Percentiles rank a stretch among this genome's conserved stretches.
Conservation (phyloP, 2,329 filamentous ascomycete genomes). For the Ascochyta viciae-villosae region DNA sequence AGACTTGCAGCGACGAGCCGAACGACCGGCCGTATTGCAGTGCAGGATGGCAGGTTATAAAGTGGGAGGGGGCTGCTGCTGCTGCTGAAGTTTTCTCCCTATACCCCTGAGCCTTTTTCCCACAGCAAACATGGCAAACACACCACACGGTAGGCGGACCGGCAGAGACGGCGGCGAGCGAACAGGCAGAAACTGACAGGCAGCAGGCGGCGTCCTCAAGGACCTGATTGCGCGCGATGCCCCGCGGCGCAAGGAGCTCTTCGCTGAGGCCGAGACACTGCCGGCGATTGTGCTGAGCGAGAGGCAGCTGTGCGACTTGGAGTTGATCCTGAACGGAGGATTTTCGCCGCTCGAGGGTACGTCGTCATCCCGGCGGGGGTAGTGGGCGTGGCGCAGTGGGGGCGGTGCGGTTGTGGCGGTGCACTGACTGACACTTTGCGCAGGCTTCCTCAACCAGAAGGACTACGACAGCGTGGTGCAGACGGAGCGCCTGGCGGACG, state of each 20-base stretch:
- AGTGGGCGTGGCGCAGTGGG: background rate
- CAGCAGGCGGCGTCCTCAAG: conserved; percentile 80
- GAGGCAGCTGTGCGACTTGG: conserved; percentile 96
- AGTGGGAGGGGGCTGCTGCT: conserved; percentile 8
- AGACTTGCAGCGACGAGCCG: conserved; percentile 16
- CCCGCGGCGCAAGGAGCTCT: conserved; percentile 79
- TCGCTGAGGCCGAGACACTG: conserved; percentile 82
- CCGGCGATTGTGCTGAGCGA: conserved; percentile 86
- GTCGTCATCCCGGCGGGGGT: conserved; percentile 24
- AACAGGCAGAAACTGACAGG: conserved; percentile 5
- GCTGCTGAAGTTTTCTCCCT: conserved; percentile 8
- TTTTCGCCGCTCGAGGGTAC: conserved; percentile 98
- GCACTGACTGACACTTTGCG: background rate
- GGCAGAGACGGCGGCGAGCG: background rate
- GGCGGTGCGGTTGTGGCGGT: background rate
- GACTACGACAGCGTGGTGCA: conserved; percentile 96
- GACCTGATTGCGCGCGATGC: conserved; percentile 94
- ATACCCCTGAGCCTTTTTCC: conserved; percentile 7
- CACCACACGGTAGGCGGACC: conserved; percentile 51
- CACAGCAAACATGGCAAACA: conserved; percentile 55
- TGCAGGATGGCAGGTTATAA: conserved; percentile 14
- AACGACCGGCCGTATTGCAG: conserved; percentile 13
- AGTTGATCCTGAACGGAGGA: conserved; percentile 95
- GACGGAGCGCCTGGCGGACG: conserved; percentile 84
- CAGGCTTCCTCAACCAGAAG: conserved; percentile 95